A percentile compares a stretch with the other conserved stretches of the same genome.
Evolutionary conservation across 1,139 yeast species (phyloP).

Genomic region (Hemisphaericaspora xylanilytica): DNA sequence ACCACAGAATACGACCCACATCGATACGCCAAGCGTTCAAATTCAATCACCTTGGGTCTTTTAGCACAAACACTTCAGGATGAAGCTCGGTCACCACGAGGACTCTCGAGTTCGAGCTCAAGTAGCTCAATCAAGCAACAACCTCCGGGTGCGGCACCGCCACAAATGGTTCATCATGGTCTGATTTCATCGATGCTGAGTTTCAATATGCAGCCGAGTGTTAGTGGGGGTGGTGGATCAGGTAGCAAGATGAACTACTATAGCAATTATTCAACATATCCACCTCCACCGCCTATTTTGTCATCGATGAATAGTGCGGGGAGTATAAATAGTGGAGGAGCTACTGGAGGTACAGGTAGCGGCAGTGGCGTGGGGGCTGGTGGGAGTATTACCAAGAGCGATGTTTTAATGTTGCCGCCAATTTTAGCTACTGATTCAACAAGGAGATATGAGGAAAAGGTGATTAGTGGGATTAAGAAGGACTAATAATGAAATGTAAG

Average conservation of each 20-base stretch:
- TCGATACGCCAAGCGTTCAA: constrained; percentile 10
- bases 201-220: constrained; percentile 3
- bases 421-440: constrained; percentile 10
- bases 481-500: neutral
- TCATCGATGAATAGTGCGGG: constrained; percentile 5
- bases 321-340: neutral
- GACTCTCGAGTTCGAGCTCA: constrained; percentile 4
- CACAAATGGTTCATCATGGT: constrained; percentile 1
- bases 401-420: constrained; percentile 14
- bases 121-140: constrained; percentile 3
- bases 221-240: neutral
- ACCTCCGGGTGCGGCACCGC: neutral
- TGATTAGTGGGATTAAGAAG: constrained; percentile 1
- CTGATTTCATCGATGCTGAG: constrained; percentile 4
- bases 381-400: constrained; percentile 3
- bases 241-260: constrained; percentile 4
- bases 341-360: neutral
- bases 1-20: constrained; percentile 2
- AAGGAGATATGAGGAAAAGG: constrained; percentile 4
- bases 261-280: constrained; percentile 13
- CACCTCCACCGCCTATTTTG: constrained; percentile 16
- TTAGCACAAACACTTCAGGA: constrained; percentile 10
- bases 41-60: constrained; percentile 14
- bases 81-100: constrained; percentile 4
- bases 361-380: neutral